Base-by-base conservation (phyloP, 2,329 filamentous ascomycete genomes). In the Alternaria atra region DNA sequence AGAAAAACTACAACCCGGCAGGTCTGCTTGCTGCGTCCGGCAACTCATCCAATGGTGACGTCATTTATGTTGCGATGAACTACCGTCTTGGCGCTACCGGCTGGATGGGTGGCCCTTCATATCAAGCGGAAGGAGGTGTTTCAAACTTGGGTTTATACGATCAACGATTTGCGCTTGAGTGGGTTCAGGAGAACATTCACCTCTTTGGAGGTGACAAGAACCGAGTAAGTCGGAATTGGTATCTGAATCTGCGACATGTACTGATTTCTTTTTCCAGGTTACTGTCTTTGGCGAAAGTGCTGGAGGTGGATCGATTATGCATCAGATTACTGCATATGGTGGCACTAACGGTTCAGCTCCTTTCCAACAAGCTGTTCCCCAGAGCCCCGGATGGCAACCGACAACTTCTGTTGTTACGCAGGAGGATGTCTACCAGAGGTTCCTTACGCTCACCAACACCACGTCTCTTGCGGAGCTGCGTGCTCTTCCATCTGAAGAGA, bases 31-130 rank as follows among this genome's bases (percentile, higher is more conserved):
- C 77, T 29, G 79, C 81, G 7, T 83, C 80, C 52, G 78, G 80
- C 54, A 75, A 77, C 32, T 72, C 75, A 5, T 72, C 73, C 1
- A 67, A 72, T 6, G 79, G 79, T 25, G 82, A 82, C 7, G 72
- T 84, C 30, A 76, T 84, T 17, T 79, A 80, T 5, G 79, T 83
- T 1, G 73, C 77, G 13, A 71, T 84, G 30, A 82, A 84, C 62
- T 84, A 84, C 58, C 80, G 82, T 64, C 71, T 84, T 0, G 83
- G 83, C 23, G 77, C 76, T 9, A 64, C 79, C 40, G 79, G 79
- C 17, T 80, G 69, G 60, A 62, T 65, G 34, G 63, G 72, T 9
- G 79, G 79, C 1, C 75, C 77, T 4, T 72, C 70, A 1, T 78
- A 69, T 55, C 70, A 77, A 42, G 71, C 73, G 6, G 70, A 77